phyloP scores from a whole-genome alignment of 805 yeast species.

The Yarrowia divulgata region DNA sequence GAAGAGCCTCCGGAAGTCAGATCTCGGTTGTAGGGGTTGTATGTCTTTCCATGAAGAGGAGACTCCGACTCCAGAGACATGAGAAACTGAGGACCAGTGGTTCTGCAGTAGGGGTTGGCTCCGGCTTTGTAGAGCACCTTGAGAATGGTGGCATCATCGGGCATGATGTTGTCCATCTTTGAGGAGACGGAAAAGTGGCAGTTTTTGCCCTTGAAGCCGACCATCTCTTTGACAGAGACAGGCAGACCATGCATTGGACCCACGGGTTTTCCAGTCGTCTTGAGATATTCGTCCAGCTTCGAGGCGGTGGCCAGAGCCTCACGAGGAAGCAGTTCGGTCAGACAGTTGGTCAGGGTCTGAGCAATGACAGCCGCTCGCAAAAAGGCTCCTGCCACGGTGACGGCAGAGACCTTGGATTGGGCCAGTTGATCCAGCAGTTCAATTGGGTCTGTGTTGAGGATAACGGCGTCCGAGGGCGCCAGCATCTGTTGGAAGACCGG shows the following conservation, averaged over 20 bases:
- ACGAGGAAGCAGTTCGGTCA: slow-evolving; percentile 50
- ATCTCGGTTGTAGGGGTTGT: slow-evolving; percentile 56
- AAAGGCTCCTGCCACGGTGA: slow-evolving; percentile 60
- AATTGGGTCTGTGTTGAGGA: slow-evolving; percentile 46
- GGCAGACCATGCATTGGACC: slow-evolving; percentile 76
- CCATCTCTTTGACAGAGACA: slow-evolving; percentile 53
- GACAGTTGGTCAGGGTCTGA: slow-evolving; percentile 64
- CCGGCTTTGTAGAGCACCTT: slow-evolving; percentile 52
- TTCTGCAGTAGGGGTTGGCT: slow-evolving; percentile 68
- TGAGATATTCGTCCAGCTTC: slow-evolving; percentile 59
- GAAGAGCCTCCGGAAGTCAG: slow-evolving; percentile 62
- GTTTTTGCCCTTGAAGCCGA: slow-evolving; percentile 38
- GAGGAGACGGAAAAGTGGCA: slow-evolving; percentile 29
- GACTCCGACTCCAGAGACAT: slow-evolving; percentile 62
- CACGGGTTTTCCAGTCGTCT: slow-evolving; percentile 56
- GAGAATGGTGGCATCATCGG: slow-evolving; percentile 41
- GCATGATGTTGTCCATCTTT: slow-evolving; percentile 23
- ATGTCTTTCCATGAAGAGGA: slow-evolving; percentile 57
- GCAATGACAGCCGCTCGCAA: slow-evolving; percentile 64
- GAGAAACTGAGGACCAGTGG: slow-evolving; percentile 63
- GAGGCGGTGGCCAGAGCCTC: slow-evolving; percentile 53
- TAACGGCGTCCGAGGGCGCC: slow-evolving; percentile 40
- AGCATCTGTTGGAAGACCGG: slow-evolving; percentile 42
- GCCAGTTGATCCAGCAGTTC: slow-evolving; percentile 54
- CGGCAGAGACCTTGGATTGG: slow-evolving; percentile 54